Evolutionary conservation across 2,329 filamentous ascomycete genomes (phyloP).

Genomic region (Colletotrichum karsti): DNA sequence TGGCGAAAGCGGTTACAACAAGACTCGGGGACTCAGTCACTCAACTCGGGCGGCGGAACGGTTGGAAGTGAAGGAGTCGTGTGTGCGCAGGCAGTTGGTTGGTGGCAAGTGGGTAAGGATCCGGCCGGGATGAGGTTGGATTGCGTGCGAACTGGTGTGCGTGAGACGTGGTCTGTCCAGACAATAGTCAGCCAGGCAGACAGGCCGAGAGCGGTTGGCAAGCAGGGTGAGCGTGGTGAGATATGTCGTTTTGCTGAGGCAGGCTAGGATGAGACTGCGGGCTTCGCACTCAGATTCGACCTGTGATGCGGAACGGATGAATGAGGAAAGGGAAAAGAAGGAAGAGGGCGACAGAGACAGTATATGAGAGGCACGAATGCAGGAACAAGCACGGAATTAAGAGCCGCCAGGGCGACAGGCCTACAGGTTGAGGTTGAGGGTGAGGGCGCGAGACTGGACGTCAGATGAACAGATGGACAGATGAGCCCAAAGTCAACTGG

Average conservation of each 20-base stretch:
- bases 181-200: constrained; percentile 6
- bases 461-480: constrained; percentile 36
- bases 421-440: constrained; percentile 22
- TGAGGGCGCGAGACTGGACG: constrained; percentile 7
- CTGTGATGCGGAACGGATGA: not conserved
- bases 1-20: not conserved
- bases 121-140: not conserved
- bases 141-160: no score
- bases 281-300: no score
- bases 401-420: constrained; percentile 27
- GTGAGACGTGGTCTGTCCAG: constrained; percentile 11
- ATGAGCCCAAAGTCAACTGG: constrained; percentile 28
- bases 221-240: constrained; percentile 12
- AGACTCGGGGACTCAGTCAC: not conserved
- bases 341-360: constrained; percentile 18
- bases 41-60: not conserved
- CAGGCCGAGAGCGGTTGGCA: not conserved
- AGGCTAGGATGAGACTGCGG: not conserved
- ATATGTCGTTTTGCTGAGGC: not conserved
- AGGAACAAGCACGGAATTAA: constrained; percentile 33
- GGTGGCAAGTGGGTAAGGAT: not conserved
- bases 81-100: not conserved
- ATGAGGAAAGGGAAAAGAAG: constrained; percentile 20
- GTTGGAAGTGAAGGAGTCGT: not conserved
- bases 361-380: constrained; percentile 35